Evolutionary conservation across 2,329 filamentous ascomycete genomes (phyloP).

Genomic region (Zalaria sp.): DNA sequence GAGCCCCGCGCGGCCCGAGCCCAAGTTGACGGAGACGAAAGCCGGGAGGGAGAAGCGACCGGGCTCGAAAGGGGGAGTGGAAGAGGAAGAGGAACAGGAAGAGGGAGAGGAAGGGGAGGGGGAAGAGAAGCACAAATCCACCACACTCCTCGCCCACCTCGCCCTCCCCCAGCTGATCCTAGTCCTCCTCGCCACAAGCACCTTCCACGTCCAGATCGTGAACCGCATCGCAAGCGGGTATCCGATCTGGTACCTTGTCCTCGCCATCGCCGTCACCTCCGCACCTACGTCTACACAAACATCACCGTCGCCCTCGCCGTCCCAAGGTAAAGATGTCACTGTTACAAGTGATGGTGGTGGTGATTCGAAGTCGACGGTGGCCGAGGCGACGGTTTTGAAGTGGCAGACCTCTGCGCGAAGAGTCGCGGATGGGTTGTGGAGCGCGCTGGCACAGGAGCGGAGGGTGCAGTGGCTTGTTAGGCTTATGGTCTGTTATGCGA

Average conservation of each 20-base stretch:
- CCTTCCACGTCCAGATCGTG: conserved; percentile 88
- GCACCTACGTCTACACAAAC: neutral
- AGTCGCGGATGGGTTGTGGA: too few species aligned
- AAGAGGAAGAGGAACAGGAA: too few species aligned
- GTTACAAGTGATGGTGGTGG: neutral
- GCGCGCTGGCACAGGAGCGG: neutral
- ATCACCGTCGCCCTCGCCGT: neutral
- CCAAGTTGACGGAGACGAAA: too few species aligned
- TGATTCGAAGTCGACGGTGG: too few species aligned
- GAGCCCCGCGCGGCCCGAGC: too few species aligned
- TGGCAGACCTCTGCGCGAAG: too few species aligned
- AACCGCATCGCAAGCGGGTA: conserved; percentile 79
- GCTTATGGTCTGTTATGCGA: conserved; percentile 67
- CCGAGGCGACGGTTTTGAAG: too few species aligned
- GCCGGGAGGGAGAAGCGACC: too few species aligned
- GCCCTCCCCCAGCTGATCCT: conserved; percentile 62
- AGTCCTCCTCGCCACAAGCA: conserved; percentile 56
- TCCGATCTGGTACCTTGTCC: conserved; percentile 76
- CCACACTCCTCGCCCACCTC: conserved; percentile 28
- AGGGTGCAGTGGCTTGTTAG: conserved; percentile 31
- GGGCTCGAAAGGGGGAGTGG: too few species aligned
- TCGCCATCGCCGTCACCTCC: conserved; percentile 36
- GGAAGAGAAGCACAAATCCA: neutral
- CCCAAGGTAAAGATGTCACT: conserved; percentile 8
- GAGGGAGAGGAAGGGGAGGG: neutral